phyloP scores from a whole-genome alignment of 2,329 filamentous ascomycete genomes.

The Triangularia verruculosa region DNA sequence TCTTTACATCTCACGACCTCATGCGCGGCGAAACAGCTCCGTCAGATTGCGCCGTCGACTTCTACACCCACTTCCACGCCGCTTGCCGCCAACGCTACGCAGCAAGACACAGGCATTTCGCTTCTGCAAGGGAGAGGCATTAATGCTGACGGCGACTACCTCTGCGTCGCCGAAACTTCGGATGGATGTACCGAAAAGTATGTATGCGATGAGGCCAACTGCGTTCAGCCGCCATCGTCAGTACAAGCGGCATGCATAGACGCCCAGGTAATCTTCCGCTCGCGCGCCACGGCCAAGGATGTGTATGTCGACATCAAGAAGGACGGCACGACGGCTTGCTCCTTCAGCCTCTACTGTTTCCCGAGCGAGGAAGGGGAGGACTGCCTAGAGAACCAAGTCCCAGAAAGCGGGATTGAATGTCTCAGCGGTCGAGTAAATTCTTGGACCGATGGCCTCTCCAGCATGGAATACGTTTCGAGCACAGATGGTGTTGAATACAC shows the following conservation, averaged over 20 bases:
- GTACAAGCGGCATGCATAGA: neutral
- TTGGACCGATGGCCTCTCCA: neutral
- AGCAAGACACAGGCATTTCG: neutral
- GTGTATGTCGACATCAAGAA: neutral
- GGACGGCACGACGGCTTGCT: neutral
- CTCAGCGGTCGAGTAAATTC: neutral
- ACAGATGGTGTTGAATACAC: neutral
- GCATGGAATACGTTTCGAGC: neutral
- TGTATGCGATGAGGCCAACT: neutral
- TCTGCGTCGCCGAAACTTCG: neutral
- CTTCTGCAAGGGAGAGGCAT: neutral
- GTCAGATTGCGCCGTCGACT: neutral
- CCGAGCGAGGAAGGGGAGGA: neutral
- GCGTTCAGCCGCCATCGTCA: neutral
- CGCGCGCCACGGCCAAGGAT: neutral
- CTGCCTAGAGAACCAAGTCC: neutral
- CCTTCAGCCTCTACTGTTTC: neutral
- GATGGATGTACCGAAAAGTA: neutral
- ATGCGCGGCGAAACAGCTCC: neutral
- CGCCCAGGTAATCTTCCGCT: neutral
- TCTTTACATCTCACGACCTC: neutral
- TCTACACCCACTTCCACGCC: neutral
- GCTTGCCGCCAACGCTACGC: neutral
- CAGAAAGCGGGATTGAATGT: neutral
- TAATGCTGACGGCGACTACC: neutral